phyloP scores from a whole-genome alignment of 192 early-diverging fungal genomes.

The Paraglomus brasilianum region DNA sequence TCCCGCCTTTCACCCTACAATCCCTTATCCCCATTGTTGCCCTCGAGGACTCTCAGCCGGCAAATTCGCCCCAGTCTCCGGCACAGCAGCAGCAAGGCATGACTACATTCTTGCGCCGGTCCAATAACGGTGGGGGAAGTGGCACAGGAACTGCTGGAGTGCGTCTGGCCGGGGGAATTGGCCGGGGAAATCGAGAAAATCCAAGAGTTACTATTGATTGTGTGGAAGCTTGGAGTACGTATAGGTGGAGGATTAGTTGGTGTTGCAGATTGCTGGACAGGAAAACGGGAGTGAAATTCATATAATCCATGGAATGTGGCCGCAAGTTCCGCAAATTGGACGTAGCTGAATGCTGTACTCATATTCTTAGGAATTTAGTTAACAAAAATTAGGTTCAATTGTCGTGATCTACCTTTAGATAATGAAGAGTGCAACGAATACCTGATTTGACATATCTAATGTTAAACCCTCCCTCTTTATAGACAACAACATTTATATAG shows the following conservation, averaged over 20 bases:
- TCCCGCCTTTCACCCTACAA: conserved; percentile 52
- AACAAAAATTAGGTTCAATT: background rate
- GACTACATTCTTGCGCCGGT: conserved; percentile 11
- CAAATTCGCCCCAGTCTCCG: conserved; percentile 29
- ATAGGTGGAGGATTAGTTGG: background rate
- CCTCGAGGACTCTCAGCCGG: conserved; percentile 41
- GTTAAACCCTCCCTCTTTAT: background rate
- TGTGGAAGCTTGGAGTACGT: conserved; percentile 52
- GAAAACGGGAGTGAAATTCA: conserved; percentile 4
- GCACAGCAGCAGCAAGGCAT: conserved; percentile 25
- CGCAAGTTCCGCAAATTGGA: background rate
- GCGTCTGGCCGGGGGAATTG: conserved; percentile 37
- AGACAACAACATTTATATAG: conserved; percentile 75
- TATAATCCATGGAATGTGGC: background rate
- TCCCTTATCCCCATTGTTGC: conserved; percentile 41
- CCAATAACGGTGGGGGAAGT: conserved; percentile 21
- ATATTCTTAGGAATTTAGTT: background rate
- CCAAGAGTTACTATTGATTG: conserved; percentile 39
- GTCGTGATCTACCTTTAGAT: background rate
- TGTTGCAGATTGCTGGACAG: background rate
- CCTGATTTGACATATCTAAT: background rate
- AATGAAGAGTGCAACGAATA: background rate
- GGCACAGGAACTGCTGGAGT: conserved; percentile 25
- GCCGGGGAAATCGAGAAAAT: conserved; percentile 33
- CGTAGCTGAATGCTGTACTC: background rate